Base-by-base conservation (phyloP, 257 asterid species). In the Haberlea rhodopensis region DNA sequence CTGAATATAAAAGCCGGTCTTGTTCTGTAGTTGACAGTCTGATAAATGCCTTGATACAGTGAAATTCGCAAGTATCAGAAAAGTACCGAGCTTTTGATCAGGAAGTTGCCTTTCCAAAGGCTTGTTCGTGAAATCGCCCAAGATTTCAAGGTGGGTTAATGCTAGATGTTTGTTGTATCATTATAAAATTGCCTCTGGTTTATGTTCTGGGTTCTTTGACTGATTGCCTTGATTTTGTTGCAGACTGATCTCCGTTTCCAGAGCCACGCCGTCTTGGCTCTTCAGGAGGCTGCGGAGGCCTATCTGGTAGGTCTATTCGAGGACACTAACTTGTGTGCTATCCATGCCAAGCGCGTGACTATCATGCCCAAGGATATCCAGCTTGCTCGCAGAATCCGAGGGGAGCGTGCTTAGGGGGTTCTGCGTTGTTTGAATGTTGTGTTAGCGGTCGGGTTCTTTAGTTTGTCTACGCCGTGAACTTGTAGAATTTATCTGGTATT, bases 191-290 rank as follows among this genome's bases (percentile, higher is more conserved):
- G 63, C 46, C 9, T 57, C 26, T 57, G 9, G 6, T 43, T 61
- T 37, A 2, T 61, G 3, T 9, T 25, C 3, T n/a, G 46, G 46
- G 46, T 13, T 25, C 11, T 22, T 57, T 27, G 40, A 3, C 23
- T 28, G 22, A 10, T 23, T 26, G 1, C 20, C 8, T 3, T 7
- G n/a, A 27, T 16, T 0, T 27, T 19, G 46, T 23, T 43, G 27
- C 68, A 63, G 68, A 63, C 68, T 18, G 68, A 63, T 46, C 68
- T 63, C 43, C 68, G 68, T 5, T 62, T 62, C 66, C 66, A 62
- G 45, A 62, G 66, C 56, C 66, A 62, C 23, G 66, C 66, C 2
- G 67, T 62, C 6, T 25, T 62, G 28, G 67, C 67, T 9, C 67
- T 62, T 16, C 67, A 62, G 32, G 67, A 63, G 59, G 68, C 68